Base-by-base conservation (phyloP, 345 rosid species). In the Gossypium rotundifolium region DNA sequence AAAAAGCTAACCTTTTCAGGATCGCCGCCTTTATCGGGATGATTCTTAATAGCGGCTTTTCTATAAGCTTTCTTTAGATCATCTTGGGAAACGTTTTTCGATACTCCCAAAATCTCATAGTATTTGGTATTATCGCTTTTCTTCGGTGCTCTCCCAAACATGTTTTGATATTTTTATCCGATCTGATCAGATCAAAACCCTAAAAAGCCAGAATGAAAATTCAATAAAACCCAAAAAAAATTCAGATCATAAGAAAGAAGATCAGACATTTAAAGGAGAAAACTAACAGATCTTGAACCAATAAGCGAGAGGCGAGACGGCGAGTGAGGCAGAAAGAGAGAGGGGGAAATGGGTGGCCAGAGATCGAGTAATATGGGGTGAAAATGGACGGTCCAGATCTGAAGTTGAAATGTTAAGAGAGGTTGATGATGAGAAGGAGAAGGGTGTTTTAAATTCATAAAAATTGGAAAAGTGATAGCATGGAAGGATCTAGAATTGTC, bases 11-110 rank as follows among this genome's bases (percentile, higher is more conserved):
- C 93, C 89, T 89, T 89, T 74, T 89, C 93, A 9, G 91, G 93
- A 55, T 89, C 93, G 4, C 93, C 91, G 33, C 89, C 93, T 84
- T 89, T 89, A 48, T 89, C 89, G 16, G 93, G 93, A 80, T 87
- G 93, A 68, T 89, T 89, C 78, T 89, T 87, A 23, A 89, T 87
- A 12, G 93, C 93, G 3, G 91, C 90, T 74, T 89, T 89, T 63
- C 84, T 76, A 61, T 87, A 89, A 61, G 93, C 93, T 81, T 87
- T 89, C 86, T 89, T 89, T 10, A 89, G 83, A 76, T 87, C 91
- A 58, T 89, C 93, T 62, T 80, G 88, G 1, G 84, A 77, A 23
- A 90, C 89, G 66, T 29, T 77, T 77, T 79, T 83, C 2, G 89
- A 73, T 54, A 88, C 91, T n/a, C 94, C 94, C 48, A 89, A 84